Evolutionary conservation across 768 basidiomycete species (phyloP).

Genomic region (Auriscalpium orientale): DNA sequence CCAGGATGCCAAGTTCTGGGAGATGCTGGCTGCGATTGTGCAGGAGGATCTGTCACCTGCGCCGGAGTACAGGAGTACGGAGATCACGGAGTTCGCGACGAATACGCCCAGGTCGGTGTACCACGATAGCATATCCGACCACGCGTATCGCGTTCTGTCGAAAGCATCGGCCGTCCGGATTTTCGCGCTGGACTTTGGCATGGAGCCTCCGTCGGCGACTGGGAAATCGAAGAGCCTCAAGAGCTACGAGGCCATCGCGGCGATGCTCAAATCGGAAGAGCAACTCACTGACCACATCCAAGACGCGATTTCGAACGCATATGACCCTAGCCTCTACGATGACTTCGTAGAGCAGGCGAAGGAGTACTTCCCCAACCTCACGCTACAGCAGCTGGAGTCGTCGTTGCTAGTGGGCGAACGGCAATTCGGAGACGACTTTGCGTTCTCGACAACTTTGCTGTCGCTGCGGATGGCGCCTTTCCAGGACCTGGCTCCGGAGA

Average conservation of each 20-base stretch:
- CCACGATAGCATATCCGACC: slow-evolving; percentile 52
- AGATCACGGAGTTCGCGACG: slow-evolving; percentile 38
- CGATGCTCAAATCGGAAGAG: slow-evolving; percentile 53
- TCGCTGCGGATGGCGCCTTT: slow-evolving; percentile 55
- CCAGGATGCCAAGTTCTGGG: slow-evolving; percentile 60
- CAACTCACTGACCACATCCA: slow-evolving; percentile 57
- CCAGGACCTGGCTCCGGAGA: slow-evolving; percentile 35
- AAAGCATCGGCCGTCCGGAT: slow-evolving; percentile 74
- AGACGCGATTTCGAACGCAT: slow-evolving; percentile 64
- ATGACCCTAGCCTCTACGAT: slow-evolving; percentile 68
- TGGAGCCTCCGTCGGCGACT: slow-evolving; percentile 34
- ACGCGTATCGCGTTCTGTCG: slow-evolving; percentile 61
- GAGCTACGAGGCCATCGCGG: slow-evolving; percentile 53
- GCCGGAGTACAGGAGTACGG: slow-evolving; percentile 56
- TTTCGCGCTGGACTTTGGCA: slow-evolving; percentile 65
- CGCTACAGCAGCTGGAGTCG: slow-evolving; percentile 54
- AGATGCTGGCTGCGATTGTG: slow-evolving; percentile 52
- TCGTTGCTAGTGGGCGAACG: slow-evolving; percentile 60
- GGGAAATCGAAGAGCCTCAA: slow-evolving; percentile 37
- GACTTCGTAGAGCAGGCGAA: slow-evolving; percentile 43
- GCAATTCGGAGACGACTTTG: slow-evolving; percentile 73
- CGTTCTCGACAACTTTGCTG: slow-evolving; percentile 57
- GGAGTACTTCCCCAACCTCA: slow-evolving; percentile 48
- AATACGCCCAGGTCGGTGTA: slow-evolving; percentile 38
- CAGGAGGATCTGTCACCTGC: slow-evolving; percentile 65